Evolutionary conservation across 2,329 filamentous ascomycete species (phyloP), one percentile per base, ranked within the genome.

Genomic region (Aspergillus eucalypticola): DNA sequence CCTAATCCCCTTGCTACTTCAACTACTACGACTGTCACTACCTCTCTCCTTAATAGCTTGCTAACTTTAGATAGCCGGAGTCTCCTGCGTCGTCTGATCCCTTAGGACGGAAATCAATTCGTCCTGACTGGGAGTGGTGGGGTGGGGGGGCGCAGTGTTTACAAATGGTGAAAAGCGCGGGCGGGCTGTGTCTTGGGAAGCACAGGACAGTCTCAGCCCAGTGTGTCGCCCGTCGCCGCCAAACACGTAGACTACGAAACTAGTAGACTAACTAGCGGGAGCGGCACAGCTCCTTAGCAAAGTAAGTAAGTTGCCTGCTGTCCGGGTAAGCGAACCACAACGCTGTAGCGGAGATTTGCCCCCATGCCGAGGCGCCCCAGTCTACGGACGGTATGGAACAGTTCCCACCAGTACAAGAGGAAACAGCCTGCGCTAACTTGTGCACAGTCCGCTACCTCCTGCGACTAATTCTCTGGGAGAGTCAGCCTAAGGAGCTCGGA

Each of bases 361-460:
- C 32, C 56, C 56, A 49, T 54, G 27, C 23, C 38, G 52, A 42
- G 52, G 35, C 21, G 38, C 35, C 52, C 52, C 52, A 32, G 38
- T 54, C 21, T 15, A 41, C 38, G 25, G 23, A 42, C 19, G n/a
- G 39, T 54, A 46, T 55, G 39, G 39, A 42, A 56, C 21, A 38
- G 29, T 48, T 46, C 44, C 54, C 42, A 39, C 41, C 44, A 49
- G 25, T 56, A 56, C 23, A 49, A 35, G 44, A 49, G 46, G 32
- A 38, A 48, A 23, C 51, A 59, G 53, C 11, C 48, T 46, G 52
- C 60, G 29, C 52, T 60, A 57, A 57, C 8, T 35, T 58, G 60
- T 62, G 59, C 61, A 61, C 61, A 56, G 59, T 58, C 55, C 62
- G 55, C 55, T 54, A 60, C 57, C 61, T 61, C 60, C 58, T 59